Evolutionary conservation across 495 filamentous ascomycete species (phyloP).

Genomic region (Aspergillus indologenus): DNA sequence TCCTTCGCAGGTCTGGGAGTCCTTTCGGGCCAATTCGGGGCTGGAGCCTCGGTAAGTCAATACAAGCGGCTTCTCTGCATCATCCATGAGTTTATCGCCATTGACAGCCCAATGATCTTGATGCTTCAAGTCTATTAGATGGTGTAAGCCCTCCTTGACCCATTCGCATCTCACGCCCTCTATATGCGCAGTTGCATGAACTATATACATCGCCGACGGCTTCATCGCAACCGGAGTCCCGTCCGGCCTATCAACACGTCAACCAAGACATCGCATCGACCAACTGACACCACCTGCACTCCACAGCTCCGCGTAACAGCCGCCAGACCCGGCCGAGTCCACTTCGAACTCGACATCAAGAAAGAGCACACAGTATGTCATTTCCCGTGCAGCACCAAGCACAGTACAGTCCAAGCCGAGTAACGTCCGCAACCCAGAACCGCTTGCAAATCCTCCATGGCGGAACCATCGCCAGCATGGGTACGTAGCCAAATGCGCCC

Average conservation of each 20-base stretch:
- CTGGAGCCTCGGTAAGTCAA: slow-evolving; percentile 74
- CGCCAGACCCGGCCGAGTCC: slow-evolving; percentile 73
- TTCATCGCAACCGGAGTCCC: too few species aligned
- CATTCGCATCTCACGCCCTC: too few species aligned
- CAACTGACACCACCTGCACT: not conserved
- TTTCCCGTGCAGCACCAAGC: not conserved
- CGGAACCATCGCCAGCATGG: slow-evolving; percentile 91
- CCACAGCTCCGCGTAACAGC: slow-evolving; percentile 70
- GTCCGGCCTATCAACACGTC: not conserved
- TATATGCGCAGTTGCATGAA: too few species aligned
- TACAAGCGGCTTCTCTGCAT: not conserved
- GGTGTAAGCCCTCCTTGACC: slow-evolving; percentile 30
- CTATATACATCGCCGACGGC: too few species aligned
- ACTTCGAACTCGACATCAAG: slow-evolving; percentile 81
- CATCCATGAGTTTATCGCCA: not conserved
- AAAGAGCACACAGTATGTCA: slow-evolving; percentile 79
- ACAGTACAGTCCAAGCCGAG: too few species aligned
- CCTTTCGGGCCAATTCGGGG: slow-evolving; percentile 80
- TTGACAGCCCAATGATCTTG: not conserved
- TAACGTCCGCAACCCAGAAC: slow-evolving; percentile 59
- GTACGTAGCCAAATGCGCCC: slow-evolving; percentile 30
- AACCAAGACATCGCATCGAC: not conserved
- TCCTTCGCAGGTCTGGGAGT: slow-evolving; percentile 63
- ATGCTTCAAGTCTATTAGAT: slow-evolving; percentile 37
- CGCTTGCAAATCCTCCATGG: slow-evolving; percentile 88